These are phyloP conservation scores for Flaveria sonorensis DNA, from an alignment of 129 eudicot genomes.

Conservation along the genomic window DNA sequence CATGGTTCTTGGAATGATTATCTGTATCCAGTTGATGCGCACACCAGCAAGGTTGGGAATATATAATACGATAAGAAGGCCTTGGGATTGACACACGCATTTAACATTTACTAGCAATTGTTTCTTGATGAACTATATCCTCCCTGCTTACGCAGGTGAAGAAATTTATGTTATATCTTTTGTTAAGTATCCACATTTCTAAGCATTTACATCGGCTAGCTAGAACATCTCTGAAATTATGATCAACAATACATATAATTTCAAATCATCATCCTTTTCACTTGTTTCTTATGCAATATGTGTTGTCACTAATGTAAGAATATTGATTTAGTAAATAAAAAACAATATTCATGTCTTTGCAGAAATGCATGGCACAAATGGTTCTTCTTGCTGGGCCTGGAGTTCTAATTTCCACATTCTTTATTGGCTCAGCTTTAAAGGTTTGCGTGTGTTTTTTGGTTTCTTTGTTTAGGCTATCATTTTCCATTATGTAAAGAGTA, in stretches of 20 bases:
- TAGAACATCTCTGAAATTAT: too few relatives aligned
- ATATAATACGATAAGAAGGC: too few relatives aligned
- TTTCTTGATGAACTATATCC: too few relatives aligned
- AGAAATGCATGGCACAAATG: slow-evolving; percentile 91
- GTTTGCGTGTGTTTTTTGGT: slow-evolving; percentile 32
- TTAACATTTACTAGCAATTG: too few relatives aligned
- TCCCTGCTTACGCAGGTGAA: too few relatives aligned
- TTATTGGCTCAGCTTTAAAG: slow-evolving; percentile 81
- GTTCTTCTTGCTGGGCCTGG: slow-evolving; percentile 97
- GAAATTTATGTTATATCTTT: too few relatives aligned
- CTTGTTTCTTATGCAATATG: background rate
- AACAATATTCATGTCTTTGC: slow-evolving; percentile 24
- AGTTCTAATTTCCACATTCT: slow-evolving; percentile 79
- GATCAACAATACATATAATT: too few relatives aligned
- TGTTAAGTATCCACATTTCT: too few relatives aligned
- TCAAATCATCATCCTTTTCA: background rate
- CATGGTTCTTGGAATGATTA: background rate
- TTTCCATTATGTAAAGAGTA: background rate
- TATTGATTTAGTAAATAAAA: background rate
- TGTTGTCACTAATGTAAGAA: slow-evolving; percentile 12
- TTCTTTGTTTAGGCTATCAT: background rate
- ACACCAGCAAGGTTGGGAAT: too few relatives aligned
- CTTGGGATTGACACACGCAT: too few relatives aligned
- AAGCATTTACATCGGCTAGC: too few relatives aligned
- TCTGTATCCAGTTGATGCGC: background rate